Evolutionary conservation across 768 basidiomycete genomes (phyloP).

Genomic region (Cantharellus cinnabarinus): DNA sequence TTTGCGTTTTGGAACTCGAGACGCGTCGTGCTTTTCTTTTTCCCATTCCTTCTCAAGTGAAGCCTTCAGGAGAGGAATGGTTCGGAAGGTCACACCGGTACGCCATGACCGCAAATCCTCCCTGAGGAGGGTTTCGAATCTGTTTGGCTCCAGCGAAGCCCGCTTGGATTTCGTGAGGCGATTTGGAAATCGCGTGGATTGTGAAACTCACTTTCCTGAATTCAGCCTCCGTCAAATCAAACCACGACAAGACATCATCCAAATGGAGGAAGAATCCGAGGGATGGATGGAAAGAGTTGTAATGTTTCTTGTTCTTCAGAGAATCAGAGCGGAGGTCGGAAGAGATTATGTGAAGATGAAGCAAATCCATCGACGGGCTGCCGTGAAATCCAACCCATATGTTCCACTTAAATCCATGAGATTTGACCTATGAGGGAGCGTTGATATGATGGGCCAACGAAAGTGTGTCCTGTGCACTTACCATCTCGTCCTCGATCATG

Average conservation of each 20-base stretch:
- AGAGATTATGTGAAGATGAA: constrained; percentile 75
- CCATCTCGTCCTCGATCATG: constrained; percentile 66
- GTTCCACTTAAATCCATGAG: constrained; percentile 17
- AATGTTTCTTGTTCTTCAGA: constrained; percentile 77
- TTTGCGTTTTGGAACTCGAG: neutral
- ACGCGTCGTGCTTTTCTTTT: neutral
- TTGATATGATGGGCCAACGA: constrained; percentile 31
- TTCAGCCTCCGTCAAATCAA: constrained; percentile 22
- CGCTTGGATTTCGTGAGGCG: neutral
- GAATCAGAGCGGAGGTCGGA: constrained; percentile 46
- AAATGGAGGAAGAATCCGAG: constrained; percentile 67
- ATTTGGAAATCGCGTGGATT: too few relatives aligned
- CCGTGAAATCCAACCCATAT: constrained; percentile 75
- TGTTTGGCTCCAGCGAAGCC: constrained; percentile 15
- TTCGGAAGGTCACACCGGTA: constrained; percentile 41
- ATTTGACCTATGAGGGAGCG: constrained; percentile 3
- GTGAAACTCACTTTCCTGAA: constrained; percentile 1
- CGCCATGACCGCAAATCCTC: constrained; percentile 46
- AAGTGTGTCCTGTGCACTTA: constrained; percentile 15
- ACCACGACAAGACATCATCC: constrained; percentile 63
- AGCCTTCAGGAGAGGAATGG: constrained; percentile 51
- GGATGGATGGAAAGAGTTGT: constrained; percentile 76
- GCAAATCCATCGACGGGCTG: constrained; percentile 31
- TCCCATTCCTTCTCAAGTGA: constrained; percentile 66
- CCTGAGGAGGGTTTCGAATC: constrained; percentile 48